Conservation (phyloP, 1,284 basidiomycete genomes). For the Apiotrichum laibachii region DNA sequence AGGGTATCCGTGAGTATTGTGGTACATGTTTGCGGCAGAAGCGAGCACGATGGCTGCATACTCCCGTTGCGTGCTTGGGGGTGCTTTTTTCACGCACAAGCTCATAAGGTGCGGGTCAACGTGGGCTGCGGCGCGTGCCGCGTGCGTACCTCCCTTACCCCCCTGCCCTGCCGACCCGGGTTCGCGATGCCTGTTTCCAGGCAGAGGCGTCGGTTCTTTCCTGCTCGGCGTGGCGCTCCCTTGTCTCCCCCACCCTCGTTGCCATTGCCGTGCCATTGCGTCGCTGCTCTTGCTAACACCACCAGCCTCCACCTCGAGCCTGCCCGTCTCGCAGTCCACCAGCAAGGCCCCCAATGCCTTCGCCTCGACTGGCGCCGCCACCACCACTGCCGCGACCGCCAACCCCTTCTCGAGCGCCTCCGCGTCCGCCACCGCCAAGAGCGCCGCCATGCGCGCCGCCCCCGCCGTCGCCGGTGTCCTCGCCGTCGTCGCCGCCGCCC, state of each 20-base stretch:
- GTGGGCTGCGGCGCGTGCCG: neutral
- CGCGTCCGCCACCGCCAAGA: neutral
- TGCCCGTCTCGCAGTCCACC: neutral
- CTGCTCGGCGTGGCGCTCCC: too few relatives aligned
- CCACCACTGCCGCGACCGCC: constrained; percentile 4
- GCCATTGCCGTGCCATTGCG: neutral
- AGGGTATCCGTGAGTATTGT: constrained; percentile 54
- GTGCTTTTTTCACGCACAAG: neutral
- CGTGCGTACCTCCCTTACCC: too few relatives aligned
- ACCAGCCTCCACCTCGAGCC: constrained; percentile 2
- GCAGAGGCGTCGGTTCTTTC: too few relatives aligned
- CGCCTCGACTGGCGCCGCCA: constrained; percentile 3
- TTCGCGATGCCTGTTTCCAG: too few relatives aligned
- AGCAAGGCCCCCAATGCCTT: constrained; percentile 22
- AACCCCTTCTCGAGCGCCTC: constrained; percentile 23
- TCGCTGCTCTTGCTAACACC: constrained; percentile 22
- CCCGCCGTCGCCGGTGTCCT: constrained; percentile 17
- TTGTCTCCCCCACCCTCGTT: neutral
- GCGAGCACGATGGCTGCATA: neutral
- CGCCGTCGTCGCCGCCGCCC: constrained; percentile 16
- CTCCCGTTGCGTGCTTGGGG: neutral
- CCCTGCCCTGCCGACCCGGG: too few relatives aligned
- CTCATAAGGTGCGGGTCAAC: neutral
- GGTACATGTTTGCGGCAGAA: neutral
- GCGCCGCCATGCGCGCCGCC: constrained; percentile 5